phyloP scores from a whole-genome alignment of 2,329 filamentous ascomycete species.

The Fusarium setosum region DNA sequence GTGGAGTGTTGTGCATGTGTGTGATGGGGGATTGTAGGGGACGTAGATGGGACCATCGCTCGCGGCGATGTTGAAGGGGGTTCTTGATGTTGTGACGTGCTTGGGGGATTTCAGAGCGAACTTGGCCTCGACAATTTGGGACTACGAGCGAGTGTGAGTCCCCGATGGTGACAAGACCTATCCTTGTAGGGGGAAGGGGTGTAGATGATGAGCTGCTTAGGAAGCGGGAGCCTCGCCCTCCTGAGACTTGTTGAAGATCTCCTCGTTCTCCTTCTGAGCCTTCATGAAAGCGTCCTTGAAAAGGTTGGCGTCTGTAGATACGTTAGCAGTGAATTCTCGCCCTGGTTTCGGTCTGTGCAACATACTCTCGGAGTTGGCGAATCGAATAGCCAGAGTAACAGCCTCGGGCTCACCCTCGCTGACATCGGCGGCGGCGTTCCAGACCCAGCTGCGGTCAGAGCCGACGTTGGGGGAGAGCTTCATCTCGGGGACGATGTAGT shows the following conservation, averaged over 20 bases:
- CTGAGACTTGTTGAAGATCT: constrained; percentile 72
- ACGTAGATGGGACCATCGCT: constrained; percentile 17
- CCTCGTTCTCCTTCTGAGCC: constrained; percentile 96
- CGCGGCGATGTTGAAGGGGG: constrained; percentile 27
- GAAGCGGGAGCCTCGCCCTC: constrained; percentile 41
- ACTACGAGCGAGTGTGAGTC: constrained; percentile 28
- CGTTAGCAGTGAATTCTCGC: constrained; percentile 13
- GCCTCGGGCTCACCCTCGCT: constrained; percentile 98
- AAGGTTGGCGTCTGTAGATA: constrained; percentile 83
- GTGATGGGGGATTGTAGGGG: not conserved
- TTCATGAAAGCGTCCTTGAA: constrained; percentile 99
- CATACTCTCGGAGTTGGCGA: constrained; percentile 97
- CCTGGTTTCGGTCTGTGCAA: constrained; percentile 36
- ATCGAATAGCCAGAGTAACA: constrained; percentile 94
- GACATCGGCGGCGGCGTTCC: constrained; percentile 97
- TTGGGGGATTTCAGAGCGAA: constrained; percentile 25
- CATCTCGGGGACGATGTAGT: constrained; percentile 99
- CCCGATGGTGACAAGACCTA: constrained; percentile 13
- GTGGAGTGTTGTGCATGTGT: constrained; percentile 28
- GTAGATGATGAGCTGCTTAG: constrained; percentile 28
- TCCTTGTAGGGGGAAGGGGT: constrained; percentile 17
- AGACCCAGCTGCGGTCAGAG: constrained; percentile 98
- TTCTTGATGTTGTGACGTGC: constrained; percentile 38
- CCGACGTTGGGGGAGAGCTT: constrained; percentile 98
- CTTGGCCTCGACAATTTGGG: constrained; percentile 13